Base-by-base conservation (phyloP, 1,284 basidiomycete species). In the Vanrija humicola region DNA sequence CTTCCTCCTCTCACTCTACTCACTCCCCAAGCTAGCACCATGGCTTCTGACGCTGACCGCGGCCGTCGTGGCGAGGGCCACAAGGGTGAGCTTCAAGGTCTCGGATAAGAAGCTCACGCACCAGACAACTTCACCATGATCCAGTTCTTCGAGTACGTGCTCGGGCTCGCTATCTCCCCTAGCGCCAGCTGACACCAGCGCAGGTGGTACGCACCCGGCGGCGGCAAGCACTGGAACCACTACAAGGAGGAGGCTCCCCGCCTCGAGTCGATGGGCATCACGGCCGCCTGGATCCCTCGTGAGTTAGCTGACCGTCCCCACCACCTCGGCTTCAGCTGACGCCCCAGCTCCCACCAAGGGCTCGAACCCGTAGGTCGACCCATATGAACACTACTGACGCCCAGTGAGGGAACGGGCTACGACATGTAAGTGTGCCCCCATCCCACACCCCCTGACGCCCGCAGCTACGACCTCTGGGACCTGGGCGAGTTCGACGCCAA, bases 401-500 rank as follows among this genome's bases (percentile, higher is more conserved):
- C 34, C 9, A 34, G 34, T 5, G 67, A 77, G 14, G 70, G 73
- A 9, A 74, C 73, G 3, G 75, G 74, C 15, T 76, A 77, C 49
- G 74, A 77, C 58, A 68, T 72, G 69, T 75, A 56, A 66, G 72
- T 23, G n/a, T 16, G 9, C 16, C 45, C 7, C 16, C 6, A 5
- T 16, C 18, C 43, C 45, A 15, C 26, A 14, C 15, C 3, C 34
- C 38, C 53, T 43, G 34, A 79, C 56, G 12, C 34, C 9, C 73
- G 72, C 53, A 77, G 80, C 50, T 81, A 79, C 64, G 79, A 80
- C 59, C 56, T 90, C 83, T 92, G 88, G 88, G 90, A 93, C 70
- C 78, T 97, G 10, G 94, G 94, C 46, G 93, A 97, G 78, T 97
- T 96, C 64, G 78, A 90, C 50, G 88, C 90, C 73, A 94, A 91